Evolutionary conservation across 1,139 yeast species (phyloP).

Genomic region (Pichia sp.): DNA sequence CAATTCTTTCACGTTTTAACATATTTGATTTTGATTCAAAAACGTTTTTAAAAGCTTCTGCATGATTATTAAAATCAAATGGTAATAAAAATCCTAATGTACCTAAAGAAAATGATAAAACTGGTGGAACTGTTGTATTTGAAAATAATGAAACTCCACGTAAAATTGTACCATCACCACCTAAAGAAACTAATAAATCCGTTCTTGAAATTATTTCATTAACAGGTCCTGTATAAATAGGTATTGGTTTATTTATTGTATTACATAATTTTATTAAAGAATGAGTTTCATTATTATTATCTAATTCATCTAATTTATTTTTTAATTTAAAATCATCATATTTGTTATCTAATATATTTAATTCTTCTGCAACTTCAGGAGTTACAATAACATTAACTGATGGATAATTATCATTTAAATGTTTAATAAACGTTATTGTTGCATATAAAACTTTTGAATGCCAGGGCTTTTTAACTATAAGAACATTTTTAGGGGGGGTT

Average conservation of each 20-base stretch:
- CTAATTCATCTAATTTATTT: neutral
- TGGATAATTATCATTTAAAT: conserved; percentile 54
- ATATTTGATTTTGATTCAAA: conserved; percentile 65
- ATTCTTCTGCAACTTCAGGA: conserved; percentile 68
- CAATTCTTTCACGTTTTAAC: conserved; percentile 68
- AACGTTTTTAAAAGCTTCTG: conserved; percentile 58
- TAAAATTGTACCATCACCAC: conserved; percentile 94
- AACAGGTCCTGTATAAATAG: conserved; percentile 51
- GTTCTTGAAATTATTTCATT: conserved; percentile 50
- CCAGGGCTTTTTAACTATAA: conserved; percentile 83
- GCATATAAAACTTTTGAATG: conserved; percentile 59
- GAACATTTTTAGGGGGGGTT: conserved; percentile 58
- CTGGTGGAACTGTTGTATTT: conserved; percentile 75
- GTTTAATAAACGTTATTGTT: conserved; percentile 55
- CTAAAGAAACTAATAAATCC: conserved; percentile 77
- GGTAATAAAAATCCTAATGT: conserved; percentile 89
- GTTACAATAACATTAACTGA: conserved; percentile 71
- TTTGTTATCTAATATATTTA: conserved; percentile 33
- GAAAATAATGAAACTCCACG: conserved; percentile 51
- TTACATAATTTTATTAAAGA: conserved; percentile 11
- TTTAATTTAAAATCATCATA: conserved; percentile 16
- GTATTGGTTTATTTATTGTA: conserved; percentile 17
- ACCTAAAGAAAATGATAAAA: conserved; percentile 82
- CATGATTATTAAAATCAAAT: conserved; percentile 62
- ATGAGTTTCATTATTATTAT: conserved; percentile 13